phyloP scores from a whole-genome alignment of 177 flowering plant species.

The Vitis hybrid region DNA sequence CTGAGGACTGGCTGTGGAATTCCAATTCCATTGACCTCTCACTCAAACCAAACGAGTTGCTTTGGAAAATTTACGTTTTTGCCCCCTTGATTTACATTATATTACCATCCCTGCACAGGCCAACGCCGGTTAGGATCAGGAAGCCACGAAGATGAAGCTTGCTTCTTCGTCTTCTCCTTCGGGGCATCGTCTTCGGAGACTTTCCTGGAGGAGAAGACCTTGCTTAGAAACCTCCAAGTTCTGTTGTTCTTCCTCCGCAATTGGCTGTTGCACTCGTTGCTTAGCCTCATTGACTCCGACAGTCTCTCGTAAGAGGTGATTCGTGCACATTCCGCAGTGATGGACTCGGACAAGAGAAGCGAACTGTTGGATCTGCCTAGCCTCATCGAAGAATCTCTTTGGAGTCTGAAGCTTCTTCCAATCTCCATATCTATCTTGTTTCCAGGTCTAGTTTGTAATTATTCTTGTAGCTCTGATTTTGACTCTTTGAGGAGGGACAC shows the following conservation, averaged over 20 bases:
- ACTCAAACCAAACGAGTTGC: no score
- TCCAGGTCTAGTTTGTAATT: no score
- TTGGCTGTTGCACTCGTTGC: background rate
- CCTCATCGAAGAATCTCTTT: background rate
- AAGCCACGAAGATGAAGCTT: conserved; percentile 24
- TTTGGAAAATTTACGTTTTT: no score
- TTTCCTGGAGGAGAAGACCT: conserved; percentile 9
- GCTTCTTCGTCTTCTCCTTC: conserved; percentile 12
- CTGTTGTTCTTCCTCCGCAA: background rate
- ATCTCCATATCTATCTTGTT: conserved; percentile 11
- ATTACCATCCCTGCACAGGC: conserved; percentile 41
- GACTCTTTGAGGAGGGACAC: no score
- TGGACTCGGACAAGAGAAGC: conserved; percentile 19
- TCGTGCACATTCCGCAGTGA: conserved; percentile 18
- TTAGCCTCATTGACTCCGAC: conserved; percentile 17
- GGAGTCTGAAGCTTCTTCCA: conserved; percentile 19
- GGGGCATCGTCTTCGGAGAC: background rate
- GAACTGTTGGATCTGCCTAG: conserved; percentile 14
- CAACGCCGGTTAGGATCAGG: conserved; percentile 30
- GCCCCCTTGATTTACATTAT: background rate
- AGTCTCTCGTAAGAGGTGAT: conserved; percentile 29
- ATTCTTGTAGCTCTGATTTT: no score
- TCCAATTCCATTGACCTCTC: no score
- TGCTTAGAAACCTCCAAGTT: conserved; percentile 6
- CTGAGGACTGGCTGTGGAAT: no score